Evolutionary conservation across 1,284 basidiomycete genomes (phyloP).

Genomic region (Fomitopsis pinicola): DNA sequence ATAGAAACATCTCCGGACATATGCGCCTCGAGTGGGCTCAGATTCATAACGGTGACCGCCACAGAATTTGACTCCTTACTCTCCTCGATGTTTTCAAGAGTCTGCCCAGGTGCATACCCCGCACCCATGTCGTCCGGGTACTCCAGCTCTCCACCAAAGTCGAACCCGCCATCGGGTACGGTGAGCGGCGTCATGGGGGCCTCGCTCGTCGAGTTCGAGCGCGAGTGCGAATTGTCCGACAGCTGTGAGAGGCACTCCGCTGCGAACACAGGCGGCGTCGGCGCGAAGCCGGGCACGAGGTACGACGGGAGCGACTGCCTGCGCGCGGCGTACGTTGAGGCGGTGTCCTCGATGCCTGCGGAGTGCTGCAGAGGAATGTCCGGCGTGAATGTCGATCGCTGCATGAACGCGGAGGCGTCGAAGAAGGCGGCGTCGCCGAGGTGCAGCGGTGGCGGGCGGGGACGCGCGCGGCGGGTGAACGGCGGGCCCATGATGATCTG

Average conservation of each 20-base stretch:
- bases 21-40: not conserved
- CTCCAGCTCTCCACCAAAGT: slow-evolving; percentile 5
- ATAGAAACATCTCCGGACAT: too few relatives aligned
- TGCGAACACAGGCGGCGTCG: slow-evolving; percentile 5
- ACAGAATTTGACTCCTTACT: not conserved
- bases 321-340: slow-evolving; percentile 7
- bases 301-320: slow-evolving; percentile 21
- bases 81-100: not conserved
- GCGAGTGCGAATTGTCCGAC: slow-evolving; percentile 12
- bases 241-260: not conserved
- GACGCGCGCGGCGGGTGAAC: not conserved
- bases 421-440: slow-evolving; percentile 9
- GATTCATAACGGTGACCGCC: not conserved
- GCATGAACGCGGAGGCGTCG: slow-evolving; percentile 4
- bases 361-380: not conserved
- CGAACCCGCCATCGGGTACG: slow-evolving; percentile 7
- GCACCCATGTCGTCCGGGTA: slow-evolving; percentile 7
- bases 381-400: slow-evolving; percentile 6
- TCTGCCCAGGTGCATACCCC: not conserved
- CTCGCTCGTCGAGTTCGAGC: slow-evolving; percentile 16
- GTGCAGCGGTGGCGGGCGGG: slow-evolving; percentile 18
- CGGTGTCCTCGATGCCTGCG: slow-evolving; percentile 1
- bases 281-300: slow-evolving; percentile 17
- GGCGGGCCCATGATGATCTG: slow-evolving; percentile 1
- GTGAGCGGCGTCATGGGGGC: slow-evolving; percentile 18